phyloP scores from a whole-genome alignment of 108 stramenopile genomes.

The Nitzschia inconspicua region DNA sequence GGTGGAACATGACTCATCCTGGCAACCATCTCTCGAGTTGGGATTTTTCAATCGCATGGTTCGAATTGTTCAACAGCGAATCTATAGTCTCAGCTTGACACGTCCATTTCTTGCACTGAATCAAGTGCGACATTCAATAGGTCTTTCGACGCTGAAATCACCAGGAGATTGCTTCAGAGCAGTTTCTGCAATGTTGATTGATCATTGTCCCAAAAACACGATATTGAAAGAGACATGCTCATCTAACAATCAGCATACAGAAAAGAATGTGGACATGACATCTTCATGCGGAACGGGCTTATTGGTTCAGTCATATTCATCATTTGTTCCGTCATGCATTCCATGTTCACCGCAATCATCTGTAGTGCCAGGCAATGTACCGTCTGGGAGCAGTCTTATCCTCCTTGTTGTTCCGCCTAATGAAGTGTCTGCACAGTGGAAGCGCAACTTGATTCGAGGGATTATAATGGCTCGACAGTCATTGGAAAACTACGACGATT shows the following conservation, averaged over 20 bases:
- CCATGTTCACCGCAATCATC: neutral
- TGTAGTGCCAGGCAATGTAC: neutral
- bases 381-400: neutral
- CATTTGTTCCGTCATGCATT: slow-evolving; percentile 1
- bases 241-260: too few species aligned
- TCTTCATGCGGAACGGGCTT: too few species aligned
- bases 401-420: slow-evolving; percentile 12
- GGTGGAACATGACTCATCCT: slow-evolving; percentile 16
- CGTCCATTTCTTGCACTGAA: slow-evolving; percentile 11
- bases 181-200: slow-evolving; percentile 12
- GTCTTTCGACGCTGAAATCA: slow-evolving; percentile 1
- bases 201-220: slow-evolving; percentile 2
- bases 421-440: neutral
- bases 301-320: too few species aligned
- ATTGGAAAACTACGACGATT: slow-evolving; percentile 17
- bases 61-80: slow-evolving; percentile 7
- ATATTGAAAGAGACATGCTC: too few species aligned
- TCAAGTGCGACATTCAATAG: slow-evolving; percentile 13
- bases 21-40: neutral
- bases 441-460: slow-evolving; percentile 12
- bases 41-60: slow-evolving; percentile 7
- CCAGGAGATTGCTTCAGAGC: slow-evolving; percentile 15
- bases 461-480: slow-evolving; percentile 7
- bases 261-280: too few species aligned
- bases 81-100: slow-evolving; percentile 12